Evolutionary conservation across 2,329 filamentous ascomycete species (phyloP).

Genomic region (Cladosporium austrohemisphaericum): DNA sequence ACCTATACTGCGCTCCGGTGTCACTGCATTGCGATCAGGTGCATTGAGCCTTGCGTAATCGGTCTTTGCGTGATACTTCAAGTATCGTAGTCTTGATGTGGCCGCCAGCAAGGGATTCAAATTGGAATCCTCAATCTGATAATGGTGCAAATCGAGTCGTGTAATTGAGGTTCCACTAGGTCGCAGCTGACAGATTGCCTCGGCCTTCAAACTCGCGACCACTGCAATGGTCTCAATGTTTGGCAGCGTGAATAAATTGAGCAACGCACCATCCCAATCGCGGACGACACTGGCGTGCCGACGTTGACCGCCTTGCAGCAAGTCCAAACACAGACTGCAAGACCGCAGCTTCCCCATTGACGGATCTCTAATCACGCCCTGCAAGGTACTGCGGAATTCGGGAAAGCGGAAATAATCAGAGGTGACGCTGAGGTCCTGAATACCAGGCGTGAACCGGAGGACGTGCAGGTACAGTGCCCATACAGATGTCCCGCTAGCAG

Average conservation of each 20-base stretch:
- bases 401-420: constrained; percentile 6
- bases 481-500: neutral
- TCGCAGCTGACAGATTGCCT: constrained; percentile 3
- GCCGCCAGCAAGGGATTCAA: constrained; percentile 1
- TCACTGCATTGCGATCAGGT: neutral
- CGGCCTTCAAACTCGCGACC: neutral
- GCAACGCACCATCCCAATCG: constrained; percentile 7
- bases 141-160: constrained; percentile 8
- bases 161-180: constrained; percentile 4
- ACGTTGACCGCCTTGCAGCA: neutral
- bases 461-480: constrained; percentile 3
- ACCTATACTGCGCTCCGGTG: neutral
- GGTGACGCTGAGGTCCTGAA: constrained; percentile 7
- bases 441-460: neutral
- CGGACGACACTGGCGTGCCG: neutral
- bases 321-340: constrained; percentile 13
- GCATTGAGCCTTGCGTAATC: neutral
- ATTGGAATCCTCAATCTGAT: neutral
- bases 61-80: constrained; percentile 9
- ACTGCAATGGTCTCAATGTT: constrained; percentile 4
- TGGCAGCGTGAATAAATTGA: neutral
- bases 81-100: constrained; percentile 3
- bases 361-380: neutral
- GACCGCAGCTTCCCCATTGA: constrained; percentile 6
- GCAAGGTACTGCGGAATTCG: constrained; percentile 5